Conservation (phyloP, 78 protist species). For the Acrasis kona region DNA sequence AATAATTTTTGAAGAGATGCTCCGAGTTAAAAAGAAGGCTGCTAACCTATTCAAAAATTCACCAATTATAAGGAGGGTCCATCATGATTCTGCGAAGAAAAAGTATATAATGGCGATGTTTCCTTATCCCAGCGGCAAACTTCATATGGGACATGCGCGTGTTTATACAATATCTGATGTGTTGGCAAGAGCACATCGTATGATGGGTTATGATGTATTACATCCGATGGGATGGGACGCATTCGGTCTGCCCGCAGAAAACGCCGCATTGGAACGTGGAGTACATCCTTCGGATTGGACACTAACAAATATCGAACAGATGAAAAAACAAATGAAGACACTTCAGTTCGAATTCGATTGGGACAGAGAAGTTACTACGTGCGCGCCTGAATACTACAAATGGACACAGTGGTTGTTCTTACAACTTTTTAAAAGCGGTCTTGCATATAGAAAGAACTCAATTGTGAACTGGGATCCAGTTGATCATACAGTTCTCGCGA, state of each 20-base stretch:
- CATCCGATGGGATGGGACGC: conserved; percentile 92
- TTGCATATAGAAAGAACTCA: conserved; percentile 61
- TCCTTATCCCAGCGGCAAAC: no score
- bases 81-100: no score
- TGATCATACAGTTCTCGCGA: conserved; percentile 84
- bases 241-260: conserved; percentile 86
- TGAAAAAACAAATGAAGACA: conserved; percentile 46
- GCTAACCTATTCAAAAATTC: no score
- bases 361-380: conserved; percentile 64
- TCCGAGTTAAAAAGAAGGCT: no score
- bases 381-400: conserved; percentile 57
- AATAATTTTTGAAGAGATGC: no score
- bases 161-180: background rate
- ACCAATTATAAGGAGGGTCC: no score
- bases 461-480: conserved; percentile 81
- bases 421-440: conserved; percentile 41
- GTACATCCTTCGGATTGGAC: conserved; percentile 67
- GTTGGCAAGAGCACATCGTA: background rate
- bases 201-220: conserved; percentile 23
- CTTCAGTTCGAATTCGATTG: conserved; percentile 55
- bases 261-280: conserved; percentile 73
- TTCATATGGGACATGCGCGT: background rate
- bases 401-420: conserved; percentile 91
- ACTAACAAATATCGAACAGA: conserved; percentile 43
- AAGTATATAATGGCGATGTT: no score